phyloP scores from a whole-genome alignment of 345 rosid genomes.

The Carallia brachiata region DNA sequence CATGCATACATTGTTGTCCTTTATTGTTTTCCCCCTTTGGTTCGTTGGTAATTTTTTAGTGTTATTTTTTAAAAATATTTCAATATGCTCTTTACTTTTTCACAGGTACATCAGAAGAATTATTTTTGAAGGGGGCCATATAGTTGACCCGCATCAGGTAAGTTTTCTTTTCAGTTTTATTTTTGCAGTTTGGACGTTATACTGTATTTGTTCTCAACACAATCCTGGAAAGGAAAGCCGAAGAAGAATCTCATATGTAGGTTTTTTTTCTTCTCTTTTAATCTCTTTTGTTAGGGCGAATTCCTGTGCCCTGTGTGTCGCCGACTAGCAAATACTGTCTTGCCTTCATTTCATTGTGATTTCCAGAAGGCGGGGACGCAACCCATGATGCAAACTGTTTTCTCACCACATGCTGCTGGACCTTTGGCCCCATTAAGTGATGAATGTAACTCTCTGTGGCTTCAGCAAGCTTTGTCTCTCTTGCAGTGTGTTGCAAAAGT shows the following conservation, averaged over 20 bases:
- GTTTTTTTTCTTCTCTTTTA: not conserved
- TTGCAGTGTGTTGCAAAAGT: slow-evolving; percentile 56
- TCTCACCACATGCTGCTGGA: slow-evolving; percentile 9
- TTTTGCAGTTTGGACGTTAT: not conserved
- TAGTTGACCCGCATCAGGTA: slow-evolving; percentile 81
- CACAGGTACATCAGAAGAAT: slow-evolving; percentile 64
- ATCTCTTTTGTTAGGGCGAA: slow-evolving; percentile 62
- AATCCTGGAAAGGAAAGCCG: too few species aligned
- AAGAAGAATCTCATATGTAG: not conserved
- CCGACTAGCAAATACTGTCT: slow-evolving; percentile 70
- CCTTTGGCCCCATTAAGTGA: slow-evolving; percentile 28
- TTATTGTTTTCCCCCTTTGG: not conserved
- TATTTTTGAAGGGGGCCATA: slow-evolving; percentile 85
- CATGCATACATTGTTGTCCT: too few species aligned
- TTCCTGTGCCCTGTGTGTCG: slow-evolving; percentile 98
- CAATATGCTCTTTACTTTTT: slow-evolving; percentile 1
- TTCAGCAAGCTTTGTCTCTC: slow-evolving; percentile 61
- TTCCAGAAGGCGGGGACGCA: slow-evolving; percentile 45
- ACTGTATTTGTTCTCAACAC: not conserved
- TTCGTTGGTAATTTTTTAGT: not conserved
- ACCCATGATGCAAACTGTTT: slow-evolving; percentile 36
- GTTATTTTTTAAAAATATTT: slow-evolving; percentile 7
- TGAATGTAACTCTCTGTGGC: slow-evolving; percentile 36
- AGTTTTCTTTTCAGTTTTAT: not conserved
- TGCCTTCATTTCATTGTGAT: slow-evolving; percentile 62